Conservation (phyloP, 345 rosid genomes). For the Carallia brachiata region DNA sequence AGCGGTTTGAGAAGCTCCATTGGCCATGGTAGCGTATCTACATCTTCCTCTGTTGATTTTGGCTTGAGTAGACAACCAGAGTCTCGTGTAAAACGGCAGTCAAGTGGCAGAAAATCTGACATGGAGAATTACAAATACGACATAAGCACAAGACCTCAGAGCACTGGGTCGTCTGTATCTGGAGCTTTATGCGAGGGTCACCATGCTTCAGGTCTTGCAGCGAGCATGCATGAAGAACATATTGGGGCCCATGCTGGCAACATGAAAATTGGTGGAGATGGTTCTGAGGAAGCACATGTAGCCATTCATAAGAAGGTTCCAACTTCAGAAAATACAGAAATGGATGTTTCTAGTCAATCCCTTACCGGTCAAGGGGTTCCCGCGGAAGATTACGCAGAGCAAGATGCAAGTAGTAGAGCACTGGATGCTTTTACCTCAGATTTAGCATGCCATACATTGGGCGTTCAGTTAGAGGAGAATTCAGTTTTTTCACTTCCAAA, state of each 20-base stretch:
- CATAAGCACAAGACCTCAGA: conserved; percentile 52
- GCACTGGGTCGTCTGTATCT: conserved; percentile 50
- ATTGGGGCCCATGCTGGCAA: conserved; percentile 34
- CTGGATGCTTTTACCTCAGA: conserved; percentile 42
- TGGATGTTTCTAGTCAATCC: conserved; percentile 25
- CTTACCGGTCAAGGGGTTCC: conserved; percentile 20
- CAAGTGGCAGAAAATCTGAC: conserved; percentile 67
- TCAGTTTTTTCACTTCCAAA: conserved; percentile 24
- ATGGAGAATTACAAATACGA: conserved; percentile 64
- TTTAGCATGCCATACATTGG: conserved; percentile 26
- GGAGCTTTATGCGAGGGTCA: conserved; percentile 48
- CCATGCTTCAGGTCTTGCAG: conserved; percentile 53
- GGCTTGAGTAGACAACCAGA: conserved; percentile 65
- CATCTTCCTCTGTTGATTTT: conserved; percentile 80
- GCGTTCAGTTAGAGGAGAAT: conserved; percentile 40
- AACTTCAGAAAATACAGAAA: conserved; percentile 36
- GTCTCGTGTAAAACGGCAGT: conserved; percentile 58
- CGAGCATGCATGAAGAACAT: conserved; percentile 37
- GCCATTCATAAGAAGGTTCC: conserved; percentile 36
- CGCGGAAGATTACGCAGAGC: conserved; percentile 26
- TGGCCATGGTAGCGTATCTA: conserved; percentile 68
- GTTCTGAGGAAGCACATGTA: conserved; percentile 30
- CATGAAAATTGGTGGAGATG: conserved; percentile 30
- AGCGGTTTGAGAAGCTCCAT: conserved; percentile 80
- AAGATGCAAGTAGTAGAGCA: conserved; percentile 32